phyloP scores from a whole-genome alignment of 768 basidiomycete genomes.

The Rhizopogon vesiculosus region DNA sequence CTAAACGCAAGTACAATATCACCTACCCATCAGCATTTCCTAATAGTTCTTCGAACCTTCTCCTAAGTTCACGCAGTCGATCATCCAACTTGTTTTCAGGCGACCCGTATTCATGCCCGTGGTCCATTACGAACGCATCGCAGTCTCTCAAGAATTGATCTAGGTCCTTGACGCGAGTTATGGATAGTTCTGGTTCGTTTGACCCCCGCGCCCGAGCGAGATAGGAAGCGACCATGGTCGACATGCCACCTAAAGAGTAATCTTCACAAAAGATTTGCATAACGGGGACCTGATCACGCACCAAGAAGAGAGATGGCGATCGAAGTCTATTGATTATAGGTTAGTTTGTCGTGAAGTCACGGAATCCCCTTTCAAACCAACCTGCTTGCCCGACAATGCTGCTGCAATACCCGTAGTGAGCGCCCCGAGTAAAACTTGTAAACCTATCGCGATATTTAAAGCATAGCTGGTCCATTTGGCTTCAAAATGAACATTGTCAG shows the following conservation, averaged over 20 bases:
- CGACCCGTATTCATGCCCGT: conserved; percentile 33
- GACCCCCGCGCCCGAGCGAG: conserved; percentile 67
- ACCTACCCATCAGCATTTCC: conserved; percentile 22
- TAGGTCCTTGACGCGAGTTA: conserved; percentile 50
- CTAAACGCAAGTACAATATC: neutral
- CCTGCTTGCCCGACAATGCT: conserved; percentile 35
- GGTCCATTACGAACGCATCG: conserved; percentile 52
- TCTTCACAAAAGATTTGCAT: neutral
- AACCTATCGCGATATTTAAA: conserved; percentile 47
- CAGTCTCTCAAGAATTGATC: conserved; percentile 65
- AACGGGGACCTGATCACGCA: conserved; percentile 9
- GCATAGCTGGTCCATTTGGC: conserved; percentile 27
- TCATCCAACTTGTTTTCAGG: conserved; percentile 5
- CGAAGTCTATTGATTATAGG: conserved; percentile 22
- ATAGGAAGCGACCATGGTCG: conserved; percentile 68
- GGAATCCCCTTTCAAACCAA: conserved; percentile 13
- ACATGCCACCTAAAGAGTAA: conserved; percentile 44
- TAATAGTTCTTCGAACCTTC: conserved; percentile 24
- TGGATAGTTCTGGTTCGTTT: conserved; percentile 65
- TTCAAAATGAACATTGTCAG: conserved; percentile 11
- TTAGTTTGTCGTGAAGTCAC: neutral
- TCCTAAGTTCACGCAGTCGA: conserved; percentile 10
- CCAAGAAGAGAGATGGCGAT: conserved; percentile 37
- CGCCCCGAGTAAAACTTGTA: conserved; percentile 62
- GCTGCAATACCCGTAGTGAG: conserved; percentile 64